Evolutionary conservation across 2,329 filamentous ascomycete species (phyloP).

Genomic region (Cyanodermella asteris): DNA sequence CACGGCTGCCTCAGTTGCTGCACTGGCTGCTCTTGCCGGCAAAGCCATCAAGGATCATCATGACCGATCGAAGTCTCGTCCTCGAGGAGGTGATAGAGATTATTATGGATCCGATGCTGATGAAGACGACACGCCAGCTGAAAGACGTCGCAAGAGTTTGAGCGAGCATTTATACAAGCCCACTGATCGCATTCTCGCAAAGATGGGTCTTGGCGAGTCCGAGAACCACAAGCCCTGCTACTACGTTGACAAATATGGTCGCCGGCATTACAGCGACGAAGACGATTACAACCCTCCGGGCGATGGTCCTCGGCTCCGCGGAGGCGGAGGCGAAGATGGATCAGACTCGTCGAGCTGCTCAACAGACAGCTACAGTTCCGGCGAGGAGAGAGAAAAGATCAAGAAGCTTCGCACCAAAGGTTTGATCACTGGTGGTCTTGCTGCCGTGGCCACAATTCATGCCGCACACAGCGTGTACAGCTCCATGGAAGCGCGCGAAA

Average conservation of each 20-base stretch:
- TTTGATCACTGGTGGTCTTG: slow-evolving; percentile 40
- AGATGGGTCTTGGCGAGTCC: no score
- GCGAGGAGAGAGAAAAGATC: slow-evolving; percentile 38
- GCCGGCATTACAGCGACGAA: slow-evolving; percentile 18
- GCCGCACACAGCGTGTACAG: slow-evolving; percentile 43
- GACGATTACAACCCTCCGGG: slow-evolving; percentile 4
- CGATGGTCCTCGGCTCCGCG: slow-evolving; percentile 4
- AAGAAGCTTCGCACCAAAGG: slow-evolving; percentile 42
- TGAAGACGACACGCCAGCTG: no score
- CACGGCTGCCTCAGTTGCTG: slow-evolving; percentile 20
- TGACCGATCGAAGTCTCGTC: slow-evolving; percentile 20
- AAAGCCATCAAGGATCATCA: slow-evolving; percentile 22
- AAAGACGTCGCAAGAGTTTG: no score
- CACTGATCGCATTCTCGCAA: no score
- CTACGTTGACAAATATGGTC: no score
- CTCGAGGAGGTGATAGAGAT: slow-evolving; percentile 6
- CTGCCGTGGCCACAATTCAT: slow-evolving; percentile 47
- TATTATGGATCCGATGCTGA: no score
- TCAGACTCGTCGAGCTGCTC: slow-evolving; percentile 8
- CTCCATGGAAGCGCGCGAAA: slow-evolving; percentile 40
- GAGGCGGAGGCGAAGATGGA: slow-evolving; percentile 6
- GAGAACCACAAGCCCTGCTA: no score
- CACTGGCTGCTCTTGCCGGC: slow-evolving; percentile 23
- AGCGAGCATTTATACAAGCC: no score
- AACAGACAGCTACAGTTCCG: slow-evolving; percentile 30